Conservation (phyloP, 169 alveolate species). For the Cryptosporidium canis region DNA sequence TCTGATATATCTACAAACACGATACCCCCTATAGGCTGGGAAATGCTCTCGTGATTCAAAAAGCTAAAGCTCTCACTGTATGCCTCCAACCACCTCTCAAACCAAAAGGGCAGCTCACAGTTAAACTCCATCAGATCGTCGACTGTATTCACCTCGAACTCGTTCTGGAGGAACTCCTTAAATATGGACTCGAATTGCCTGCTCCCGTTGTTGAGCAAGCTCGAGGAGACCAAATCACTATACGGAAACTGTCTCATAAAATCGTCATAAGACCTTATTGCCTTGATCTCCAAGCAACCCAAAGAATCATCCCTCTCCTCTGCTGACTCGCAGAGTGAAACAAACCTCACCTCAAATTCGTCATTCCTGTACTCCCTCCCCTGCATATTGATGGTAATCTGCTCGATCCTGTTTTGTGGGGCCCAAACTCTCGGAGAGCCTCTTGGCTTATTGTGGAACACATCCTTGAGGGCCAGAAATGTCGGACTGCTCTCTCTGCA, state of each 20-base stretch:
- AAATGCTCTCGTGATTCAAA: conserved; percentile 17
- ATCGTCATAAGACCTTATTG: conserved; percentile 25
- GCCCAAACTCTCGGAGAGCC: conserved; percentile 11
- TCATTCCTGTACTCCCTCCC: conserved; percentile 4
- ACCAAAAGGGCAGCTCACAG: conserved; percentile 57
- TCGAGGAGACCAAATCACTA: conserved; percentile 19
- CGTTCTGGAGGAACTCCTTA: conserved; percentile 34
- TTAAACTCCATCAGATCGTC: not conserved
- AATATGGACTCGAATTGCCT: conserved; percentile 25
- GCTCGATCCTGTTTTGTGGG: conserved; percentile 24
- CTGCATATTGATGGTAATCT: conserved; percentile 1
- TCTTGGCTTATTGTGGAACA: conserved; percentile 28
- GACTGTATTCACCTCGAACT: not conserved
- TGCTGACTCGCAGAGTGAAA: conserved; percentile 32
- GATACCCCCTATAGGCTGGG: conserved; percentile 71
- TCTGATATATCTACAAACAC: conserved; percentile 54
- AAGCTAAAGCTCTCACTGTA: conserved; percentile 2
- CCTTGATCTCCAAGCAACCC: not conserved
- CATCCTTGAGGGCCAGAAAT: not conserved
- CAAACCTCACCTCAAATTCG: conserved; percentile 11
- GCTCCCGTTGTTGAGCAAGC: not conserved
- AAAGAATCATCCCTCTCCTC: not conserved
- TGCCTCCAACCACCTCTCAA: conserved; percentile 50
- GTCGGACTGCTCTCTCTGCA: conserved; percentile 10
- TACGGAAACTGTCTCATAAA: conserved; percentile 41